Conservation (phyloP, 805 yeast species). For the Saturnispora hagleri region DNA sequence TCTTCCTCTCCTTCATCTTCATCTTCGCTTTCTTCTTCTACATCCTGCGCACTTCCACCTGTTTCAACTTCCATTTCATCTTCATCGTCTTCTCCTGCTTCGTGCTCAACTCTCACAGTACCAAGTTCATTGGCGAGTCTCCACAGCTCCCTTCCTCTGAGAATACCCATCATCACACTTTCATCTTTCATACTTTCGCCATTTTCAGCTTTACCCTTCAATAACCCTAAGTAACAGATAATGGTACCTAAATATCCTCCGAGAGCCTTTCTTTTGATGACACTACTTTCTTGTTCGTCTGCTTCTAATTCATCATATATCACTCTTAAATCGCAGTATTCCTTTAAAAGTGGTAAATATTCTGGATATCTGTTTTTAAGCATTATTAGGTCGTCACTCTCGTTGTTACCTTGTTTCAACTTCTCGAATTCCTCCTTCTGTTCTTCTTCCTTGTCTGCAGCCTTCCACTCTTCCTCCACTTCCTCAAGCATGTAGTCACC, state of each 20-base stretch:
- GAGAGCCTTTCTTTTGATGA: constrained; percentile 56
- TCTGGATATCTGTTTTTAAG: constrained; percentile 52
- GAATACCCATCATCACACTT: constrained; percentile 79
- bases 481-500: constrained; percentile 74
- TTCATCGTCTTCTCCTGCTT: constrained; percentile 21
- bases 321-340: constrained; percentile 38
- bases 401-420: background rate
- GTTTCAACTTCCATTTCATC: constrained; percentile 21
- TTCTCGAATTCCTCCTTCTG: constrained; percentile 34
- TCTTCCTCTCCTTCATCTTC: constrained; percentile 13
- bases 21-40: constrained; percentile 15
- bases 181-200: constrained; percentile 74
- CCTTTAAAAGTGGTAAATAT: constrained; percentile 65
- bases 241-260: constrained; percentile 74
- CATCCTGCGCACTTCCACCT: constrained; percentile 13
- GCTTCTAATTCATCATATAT: constrained; percentile 30
- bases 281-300: constrained; percentile 15
- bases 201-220: constrained; percentile 44
- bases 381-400: background rate
- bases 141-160: constrained; percentile 82
- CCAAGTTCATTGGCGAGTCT: constrained; percentile 56
- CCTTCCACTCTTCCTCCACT: constrained; percentile 68
- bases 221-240: constrained; percentile 67
- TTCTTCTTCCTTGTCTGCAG: constrained; percentile 31
- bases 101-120: constrained; percentile 8